Conservation (phyloP, 108 stramenopile species). For the Poteriospumella lacustris region DNA sequence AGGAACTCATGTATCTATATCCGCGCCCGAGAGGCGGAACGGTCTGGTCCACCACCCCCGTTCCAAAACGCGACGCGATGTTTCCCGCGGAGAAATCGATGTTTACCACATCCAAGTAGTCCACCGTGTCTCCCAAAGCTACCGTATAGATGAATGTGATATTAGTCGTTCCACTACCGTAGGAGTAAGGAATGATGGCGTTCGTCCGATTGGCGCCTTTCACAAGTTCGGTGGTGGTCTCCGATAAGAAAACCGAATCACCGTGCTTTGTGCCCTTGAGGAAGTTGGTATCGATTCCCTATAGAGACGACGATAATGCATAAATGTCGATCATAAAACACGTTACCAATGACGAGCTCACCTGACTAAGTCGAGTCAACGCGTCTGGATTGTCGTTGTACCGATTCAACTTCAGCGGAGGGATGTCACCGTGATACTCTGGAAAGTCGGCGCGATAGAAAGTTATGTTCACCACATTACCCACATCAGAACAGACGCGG, state of each 20-base stretch:
- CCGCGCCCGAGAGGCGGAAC: neutral
- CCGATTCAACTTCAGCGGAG: neutral
- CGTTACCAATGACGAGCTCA: too few relatives aligned
- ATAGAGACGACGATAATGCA: too few relatives aligned
- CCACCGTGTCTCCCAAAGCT: neutral
- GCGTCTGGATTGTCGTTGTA: neutral
- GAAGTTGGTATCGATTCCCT: neutral
- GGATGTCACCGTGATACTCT: neutral
- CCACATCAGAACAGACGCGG: neutral
- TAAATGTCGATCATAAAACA: too few relatives aligned
- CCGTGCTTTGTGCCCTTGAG: neutral
- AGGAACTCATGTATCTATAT: neutral
- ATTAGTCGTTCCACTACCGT: neutral
- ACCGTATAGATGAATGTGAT: neutral
- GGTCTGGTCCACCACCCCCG: neutral
- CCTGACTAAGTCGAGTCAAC: neutral
- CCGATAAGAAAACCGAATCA: neutral
- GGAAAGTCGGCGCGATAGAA: neutral
- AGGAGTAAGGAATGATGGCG: neutral
- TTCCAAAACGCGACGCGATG: neutral
- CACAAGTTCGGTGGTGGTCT: neutral
- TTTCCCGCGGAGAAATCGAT: neutral
- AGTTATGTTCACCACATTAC: neutral
- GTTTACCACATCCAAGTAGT: neutral
- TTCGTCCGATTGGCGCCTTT: neutral